A percentile compares a stretch with the other conserved stretches of the same genome.
Evolutionary conservation across 257 asterid genomes (phyloP).

Genomic region (Fraxinus cuspidata): DNA sequence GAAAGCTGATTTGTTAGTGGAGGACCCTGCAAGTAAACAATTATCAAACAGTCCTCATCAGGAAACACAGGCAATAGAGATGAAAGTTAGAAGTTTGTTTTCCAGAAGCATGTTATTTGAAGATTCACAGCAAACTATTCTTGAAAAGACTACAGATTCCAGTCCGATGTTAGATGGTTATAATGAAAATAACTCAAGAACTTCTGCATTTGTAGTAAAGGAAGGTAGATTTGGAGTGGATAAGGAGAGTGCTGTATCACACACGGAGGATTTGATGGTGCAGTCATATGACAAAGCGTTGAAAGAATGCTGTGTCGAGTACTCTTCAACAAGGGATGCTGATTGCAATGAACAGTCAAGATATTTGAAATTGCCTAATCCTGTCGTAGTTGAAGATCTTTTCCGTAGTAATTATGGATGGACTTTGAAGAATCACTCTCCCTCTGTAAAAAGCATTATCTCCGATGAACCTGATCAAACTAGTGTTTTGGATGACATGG

Average conservation of each 20-base stretch:
- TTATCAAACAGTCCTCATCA: conserved; percentile 29
- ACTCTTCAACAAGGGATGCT: conserved; percentile 3
- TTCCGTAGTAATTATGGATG: conserved; percentile 22
- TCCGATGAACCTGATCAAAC: conserved; percentile 27
- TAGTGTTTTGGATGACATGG: conserved; percentile 28
- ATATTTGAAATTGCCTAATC: conserved; percentile 28
- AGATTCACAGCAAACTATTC: conserved; percentile 31
- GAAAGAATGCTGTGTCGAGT: conserved; percentile 25
- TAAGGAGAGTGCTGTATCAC: conserved; percentile 25
- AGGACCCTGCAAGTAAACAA: conserved; percentile 24
- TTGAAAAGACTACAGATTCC: conserved; percentile 27
- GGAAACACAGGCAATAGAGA: conserved; percentile 31
- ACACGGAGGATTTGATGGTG: conserved; percentile 27
- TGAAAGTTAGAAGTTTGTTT: conserved; percentile 25
- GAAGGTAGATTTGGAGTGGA: conserved; percentile 26
- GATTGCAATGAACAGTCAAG: conserved; percentile 29
- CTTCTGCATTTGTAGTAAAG: conserved; percentile 23
- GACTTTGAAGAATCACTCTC: conserved; percentile 19
- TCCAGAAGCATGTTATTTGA: conserved; percentile 29
- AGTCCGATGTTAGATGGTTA: conserved; percentile 27
- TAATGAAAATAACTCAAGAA: conserved; percentile 25
- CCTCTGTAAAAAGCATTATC: conserved; percentile 26
- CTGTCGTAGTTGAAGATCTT: conserved; percentile 22
- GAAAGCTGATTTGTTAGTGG: conserved; percentile 4
- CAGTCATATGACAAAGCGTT: conserved; percentile 30